phyloP scores from a whole-genome alignment of 352 stramenopile genomes.

The Globisporangium echinulatum region DNA sequence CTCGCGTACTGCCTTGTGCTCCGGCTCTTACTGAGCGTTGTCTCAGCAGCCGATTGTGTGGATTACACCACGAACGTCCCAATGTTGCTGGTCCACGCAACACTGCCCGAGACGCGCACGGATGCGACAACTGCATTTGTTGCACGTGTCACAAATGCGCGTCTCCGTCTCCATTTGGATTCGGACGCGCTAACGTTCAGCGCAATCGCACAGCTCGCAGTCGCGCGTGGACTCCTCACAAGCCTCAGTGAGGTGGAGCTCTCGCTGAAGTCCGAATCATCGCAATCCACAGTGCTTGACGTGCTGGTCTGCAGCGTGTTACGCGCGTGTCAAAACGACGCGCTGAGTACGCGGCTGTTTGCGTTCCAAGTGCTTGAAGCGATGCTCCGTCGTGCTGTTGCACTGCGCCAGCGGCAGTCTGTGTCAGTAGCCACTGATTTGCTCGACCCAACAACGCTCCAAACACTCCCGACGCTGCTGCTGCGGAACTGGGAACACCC shows the following conservation, averaged over 20 bases:
- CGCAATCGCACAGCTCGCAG: constrained; percentile 48
- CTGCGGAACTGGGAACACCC: constrained; percentile 82
- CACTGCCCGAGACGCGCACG: constrained; percentile 24
- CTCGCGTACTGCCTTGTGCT: constrained; percentile 65
- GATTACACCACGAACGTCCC: constrained; percentile 8
- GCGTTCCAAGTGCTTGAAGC: constrained; percentile 79
- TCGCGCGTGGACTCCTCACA: constrained; percentile 67
- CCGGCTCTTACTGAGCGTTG: constrained; percentile 40
- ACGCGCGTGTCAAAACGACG: constrained; percentile 45
- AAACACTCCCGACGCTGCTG: constrained; percentile 42
- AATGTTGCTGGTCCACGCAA: constrained; percentile 31
- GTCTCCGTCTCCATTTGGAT: constrained; percentile 27
- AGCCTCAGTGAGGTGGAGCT: constrained; percentile 55
- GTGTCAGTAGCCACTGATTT: not conserved
- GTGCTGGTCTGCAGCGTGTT: constrained; percentile 48
- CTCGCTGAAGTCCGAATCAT: not conserved
- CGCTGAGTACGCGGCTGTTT: constrained; percentile 66
- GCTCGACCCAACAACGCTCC: constrained; percentile 31
- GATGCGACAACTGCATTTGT: not conserved
- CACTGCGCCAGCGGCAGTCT: constrained; percentile 32
- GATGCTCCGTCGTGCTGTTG: constrained; percentile 56
- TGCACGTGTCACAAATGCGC: not conserved
- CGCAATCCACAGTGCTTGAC: constrained; percentile 33
- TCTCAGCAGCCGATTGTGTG: not conserved
- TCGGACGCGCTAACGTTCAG: constrained; percentile 35